These are phyloP conservation scores for Conticribra weissflogii DNA, from an alignment of 108 stramenopile species.

Conservation along the genomic window DNA sequence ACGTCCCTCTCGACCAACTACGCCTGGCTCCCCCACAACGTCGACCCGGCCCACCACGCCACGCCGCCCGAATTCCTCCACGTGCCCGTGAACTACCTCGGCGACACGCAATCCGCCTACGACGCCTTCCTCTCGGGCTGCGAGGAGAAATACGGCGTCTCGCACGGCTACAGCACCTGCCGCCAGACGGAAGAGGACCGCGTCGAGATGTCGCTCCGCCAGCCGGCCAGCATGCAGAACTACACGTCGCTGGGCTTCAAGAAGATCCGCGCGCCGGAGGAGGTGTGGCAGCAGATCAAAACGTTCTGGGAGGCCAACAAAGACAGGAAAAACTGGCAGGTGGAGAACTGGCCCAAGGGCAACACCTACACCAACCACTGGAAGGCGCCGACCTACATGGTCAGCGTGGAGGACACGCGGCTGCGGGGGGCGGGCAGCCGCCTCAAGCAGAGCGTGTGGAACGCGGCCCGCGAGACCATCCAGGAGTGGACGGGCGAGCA, in stretches of 20 bases:
- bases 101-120: slow-evolving; percentile 60
- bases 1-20: slow-evolving; percentile 65
- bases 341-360: slow-evolving; percentile 66
- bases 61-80: slow-evolving; percentile 62
- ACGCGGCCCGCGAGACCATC: slow-evolving; percentile 70
- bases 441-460: slow-evolving; percentile 76
- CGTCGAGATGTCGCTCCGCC: slow-evolving; percentile 77
- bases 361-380: slow-evolving; percentile 86
- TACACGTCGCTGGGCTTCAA: slow-evolving; percentile 69
- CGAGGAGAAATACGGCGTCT: slow-evolving; percentile 51
- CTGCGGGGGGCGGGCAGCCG: slow-evolving; percentile 64
- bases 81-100: slow-evolving; percentile 68
- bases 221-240: slow-evolving; percentile 77
- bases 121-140: slow-evolving; percentile 64
- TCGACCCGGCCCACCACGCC: slow-evolving; percentile 41
- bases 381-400: slow-evolving; percentile 64
- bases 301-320: slow-evolving; percentile 77
- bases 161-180: slow-evolving; percentile 33
- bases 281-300: slow-evolving; percentile 61
- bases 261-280: slow-evolving; percentile 64
- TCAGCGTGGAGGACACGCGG: slow-evolving; percentile 65
- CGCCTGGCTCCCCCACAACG: slow-evolving; percentile 83
- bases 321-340: slow-evolving; percentile 37
- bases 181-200: slow-evolving; percentile 68
- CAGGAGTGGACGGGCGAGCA: slow-evolving; percentile 90